Evolutionary conservation across 306 rosid genomes (phyloP), one percentile per base, ranked within the genome.

Genomic region (Coriaria nepalensis): DNA sequence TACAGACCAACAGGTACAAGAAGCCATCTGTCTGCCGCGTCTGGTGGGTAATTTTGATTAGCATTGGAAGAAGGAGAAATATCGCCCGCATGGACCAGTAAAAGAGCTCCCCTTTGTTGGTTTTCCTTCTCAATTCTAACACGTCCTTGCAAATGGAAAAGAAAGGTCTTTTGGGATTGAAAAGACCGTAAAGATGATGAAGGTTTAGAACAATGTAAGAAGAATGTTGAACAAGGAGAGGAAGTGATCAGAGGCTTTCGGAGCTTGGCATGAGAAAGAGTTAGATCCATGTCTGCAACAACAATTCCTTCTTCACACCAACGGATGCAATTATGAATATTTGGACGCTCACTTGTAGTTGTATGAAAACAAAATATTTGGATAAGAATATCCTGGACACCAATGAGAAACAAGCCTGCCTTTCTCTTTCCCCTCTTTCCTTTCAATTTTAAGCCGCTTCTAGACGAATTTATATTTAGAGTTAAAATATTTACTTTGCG

Each of bases 1-100:
- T 5, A 45, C 86, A 43, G 29, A 88, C 97, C 95, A 37, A 84
- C 69, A 56, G 97, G 95, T 50, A 67, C 80, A 64, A 88, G 93
- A 68, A 88, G 78, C 97, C 97, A 88, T 66, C 58, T 70, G 59
- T 73, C 71, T 6, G 78, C 40, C 50, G 52, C 55, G 47, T 12
- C 61, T 12, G 33, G 47, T 8, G 73, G 33, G 8, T 68, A 42
- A 6, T 11, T 53, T 38, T 73, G 66, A 40, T 4, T 52, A 46
- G 74, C 61, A 13, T 77, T 60, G 10, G 86, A 76, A 55, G 78
- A n/a, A n/a, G n/a, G n/a, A n/a, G n/a, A n/a, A n/a, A n/a, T n/a
- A n/a, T n/a, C n/a, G n/a, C n/a, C n/a, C n/a, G n/a, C 77, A 44
- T 38, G 53, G 2, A 62, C 20, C 35, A 62, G 56, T 63, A 67